Percentiles rank a stretch among this genome's conserved stretches.
Evolutionary conservation across 768 basidiomycete species (phyloP).

Genomic region (Russula brevipes): DNA sequence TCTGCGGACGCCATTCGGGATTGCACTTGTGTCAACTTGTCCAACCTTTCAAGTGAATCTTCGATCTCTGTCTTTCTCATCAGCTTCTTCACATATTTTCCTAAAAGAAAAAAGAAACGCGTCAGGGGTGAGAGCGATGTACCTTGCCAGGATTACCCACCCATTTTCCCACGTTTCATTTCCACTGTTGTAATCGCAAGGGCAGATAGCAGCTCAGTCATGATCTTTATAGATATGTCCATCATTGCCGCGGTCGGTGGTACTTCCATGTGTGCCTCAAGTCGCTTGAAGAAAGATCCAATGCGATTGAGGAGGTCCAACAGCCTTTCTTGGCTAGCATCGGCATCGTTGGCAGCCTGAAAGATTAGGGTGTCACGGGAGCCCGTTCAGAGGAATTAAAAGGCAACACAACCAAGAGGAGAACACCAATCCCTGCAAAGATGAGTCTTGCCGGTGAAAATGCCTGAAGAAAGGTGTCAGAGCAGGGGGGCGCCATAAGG

Average conservation of each 20-base stretch:
- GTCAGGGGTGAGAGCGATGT: too few relatives aligned
- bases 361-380: not conserved
- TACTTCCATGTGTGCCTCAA: not conserved
- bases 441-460: not conserved
- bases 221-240: not conserved
- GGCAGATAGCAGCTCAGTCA: conserved; percentile 3
- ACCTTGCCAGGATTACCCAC: not conserved
- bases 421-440: not conserved
- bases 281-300: not conserved
- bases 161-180: not conserved
- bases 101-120: not conserved
- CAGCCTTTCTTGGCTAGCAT: not conserved
- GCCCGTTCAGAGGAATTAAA: not conserved
- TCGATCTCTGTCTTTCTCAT: not conserved
- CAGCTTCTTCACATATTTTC: not conserved
- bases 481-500: not conserved
- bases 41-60: not conserved
- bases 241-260: not conserved
- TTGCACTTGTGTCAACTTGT: not conserved
- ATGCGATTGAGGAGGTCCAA: not conserved
- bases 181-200: not conserved
- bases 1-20: not conserved
- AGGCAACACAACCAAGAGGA: not conserved
- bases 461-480: not conserved
- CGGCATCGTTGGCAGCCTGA: not conserved